Evolutionary conservation across 306 rosid species (phyloP).

Genomic region (Trifolium fragiferum): DNA sequence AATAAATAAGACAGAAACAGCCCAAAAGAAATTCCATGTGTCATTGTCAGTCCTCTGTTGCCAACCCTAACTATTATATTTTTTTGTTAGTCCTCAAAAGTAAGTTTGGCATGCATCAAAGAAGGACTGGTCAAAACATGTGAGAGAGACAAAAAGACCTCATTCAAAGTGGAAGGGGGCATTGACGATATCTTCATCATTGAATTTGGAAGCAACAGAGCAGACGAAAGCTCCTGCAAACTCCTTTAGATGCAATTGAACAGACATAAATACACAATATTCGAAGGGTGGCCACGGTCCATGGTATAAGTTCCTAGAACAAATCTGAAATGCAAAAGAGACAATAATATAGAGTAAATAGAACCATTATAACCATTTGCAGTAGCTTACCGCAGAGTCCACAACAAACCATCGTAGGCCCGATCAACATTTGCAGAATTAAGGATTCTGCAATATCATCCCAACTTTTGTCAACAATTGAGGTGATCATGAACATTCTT

Average conservation of each 20-base stretch:
- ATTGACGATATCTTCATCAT: conserved; percentile 46
- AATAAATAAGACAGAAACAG: too few species aligned
- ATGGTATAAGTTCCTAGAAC: conserved; percentile 31
- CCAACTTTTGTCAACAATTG: conserved; percentile 39
- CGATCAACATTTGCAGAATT: conserved; percentile 81
- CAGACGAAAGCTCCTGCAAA: conserved; percentile 84
- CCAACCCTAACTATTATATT: conserved; percentile 26
- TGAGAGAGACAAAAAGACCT: conserved; percentile 53
- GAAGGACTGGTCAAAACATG: conserved; percentile 26
- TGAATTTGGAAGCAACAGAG: conserved; percentile 62
- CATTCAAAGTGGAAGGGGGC: conserved; percentile 52
- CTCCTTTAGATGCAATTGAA: conserved; percentile 64
- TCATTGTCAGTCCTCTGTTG: conserved; percentile 20
- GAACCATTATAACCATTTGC: conserved; percentile 20
- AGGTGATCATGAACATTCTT: conserved; percentile 26
- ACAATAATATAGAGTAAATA: conserved; percentile 34
- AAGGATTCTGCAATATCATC: conserved; percentile 72
- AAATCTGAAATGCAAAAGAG: conserved; percentile 32
- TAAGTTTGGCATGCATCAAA: conserved; percentile 15
- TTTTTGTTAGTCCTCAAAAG: conserved; percentile 29
- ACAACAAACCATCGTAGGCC: conserved; percentile 80
- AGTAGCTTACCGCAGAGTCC: conserved; percentile 84
- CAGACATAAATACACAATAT: conserved; percentile 46
- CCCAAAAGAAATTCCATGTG: conserved; percentile 4
- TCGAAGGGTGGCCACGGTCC: conserved; percentile 29